Percentiles rank a stretch among this genome's conserved stretches.
phyloP scores from a whole-genome alignment of 208 protist genomes.

The Trypanosoma theileri region DNA sequence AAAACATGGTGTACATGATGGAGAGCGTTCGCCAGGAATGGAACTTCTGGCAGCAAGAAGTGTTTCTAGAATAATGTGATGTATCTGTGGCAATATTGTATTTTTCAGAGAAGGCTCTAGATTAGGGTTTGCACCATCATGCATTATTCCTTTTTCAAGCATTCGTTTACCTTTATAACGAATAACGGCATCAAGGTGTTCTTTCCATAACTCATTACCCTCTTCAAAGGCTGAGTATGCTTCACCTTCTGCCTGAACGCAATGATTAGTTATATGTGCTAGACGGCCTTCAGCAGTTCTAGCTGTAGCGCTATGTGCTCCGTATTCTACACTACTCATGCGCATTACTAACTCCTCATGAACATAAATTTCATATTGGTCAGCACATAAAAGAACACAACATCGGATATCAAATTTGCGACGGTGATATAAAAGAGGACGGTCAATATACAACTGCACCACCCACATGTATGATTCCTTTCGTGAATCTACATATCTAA shows the following conservation, averaged over 20 bases:
- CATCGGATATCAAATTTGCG: slow-evolving; percentile 74
- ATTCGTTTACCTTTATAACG: slow-evolving; percentile 63
- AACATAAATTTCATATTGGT: slow-evolving; percentile 56
- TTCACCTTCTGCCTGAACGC: slow-evolving; percentile 38
- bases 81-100: slow-evolving; percentile 72
- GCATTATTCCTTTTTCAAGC: slow-evolving; percentile 28
- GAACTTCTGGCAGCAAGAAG: slow-evolving; percentile 43
- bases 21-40: slow-evolving; percentile 42
- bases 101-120: slow-evolving; percentile 39
- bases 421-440: slow-evolving; percentile 55
- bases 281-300: slow-evolving; percentile 32
- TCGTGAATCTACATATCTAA: slow-evolving; percentile 56
- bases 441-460: slow-evolving; percentile 61
- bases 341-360: slow-evolving; percentile 80
- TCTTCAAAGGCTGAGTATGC: slow-evolving; percentile 46
- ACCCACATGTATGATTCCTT: slow-evolving; percentile 43
- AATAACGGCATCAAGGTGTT: slow-evolving; percentile 77
- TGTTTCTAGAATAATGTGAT: slow-evolving; percentile 69
- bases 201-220: slow-evolving; percentile 76
- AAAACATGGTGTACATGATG: slow-evolving; percentile 48
- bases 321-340: slow-evolving; percentile 56
- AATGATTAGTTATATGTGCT: slow-evolving; percentile 78
- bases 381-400: slow-evolving; percentile 41
- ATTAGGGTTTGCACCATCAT: slow-evolving; percentile 28
- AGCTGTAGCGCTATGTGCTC: slow-evolving; percentile 28